Conservation (phyloP, 805 yeast species). For the Priceomyces fermenticarens region DNA sequence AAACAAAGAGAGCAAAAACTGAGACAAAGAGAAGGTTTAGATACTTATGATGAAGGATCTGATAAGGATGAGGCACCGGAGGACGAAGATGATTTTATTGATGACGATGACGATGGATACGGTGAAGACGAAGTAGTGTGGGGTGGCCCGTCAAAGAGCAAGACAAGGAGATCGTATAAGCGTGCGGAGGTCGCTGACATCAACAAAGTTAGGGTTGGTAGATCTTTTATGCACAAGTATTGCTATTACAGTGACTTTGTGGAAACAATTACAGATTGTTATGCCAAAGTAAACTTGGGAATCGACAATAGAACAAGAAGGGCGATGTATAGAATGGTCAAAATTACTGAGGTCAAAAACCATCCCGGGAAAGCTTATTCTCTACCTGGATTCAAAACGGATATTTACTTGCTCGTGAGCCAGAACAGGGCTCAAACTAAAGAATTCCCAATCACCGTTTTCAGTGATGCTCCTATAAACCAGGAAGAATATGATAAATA, state of each 20-base stretch:
- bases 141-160: slow-evolving; percentile 25
- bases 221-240: slow-evolving; percentile 69
- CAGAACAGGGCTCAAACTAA: slow-evolving; percentile 75
- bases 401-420: slow-evolving; percentile 64
- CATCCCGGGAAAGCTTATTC: slow-evolving; percentile 40
- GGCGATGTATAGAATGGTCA: slow-evolving; percentile 79
- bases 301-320: slow-evolving; percentile 56
- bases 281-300: slow-evolving; percentile 82
- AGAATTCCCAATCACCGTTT: slow-evolving; percentile 70
- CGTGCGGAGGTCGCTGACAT: slow-evolving; percentile 60
- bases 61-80: slow-evolving; percentile 43
- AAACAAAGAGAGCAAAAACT: slow-evolving; percentile 69
- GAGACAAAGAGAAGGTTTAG: slow-evolving; percentile 32
- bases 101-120: slow-evolving; percentile 31
- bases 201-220: slow-evolving; percentile 73
- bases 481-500: slow-evolving; percentile 74
- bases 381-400: slow-evolving; percentile 42
- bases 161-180: slow-evolving; percentile 25
- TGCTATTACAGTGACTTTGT: slow-evolving; percentile 82
- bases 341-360: slow-evolving; percentile 61
- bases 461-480: slow-evolving; percentile 75
- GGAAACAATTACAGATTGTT: slow-evolving; percentile 66
- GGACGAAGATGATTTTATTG: slow-evolving; percentile 44
- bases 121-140: slow-evolving; percentile 35
- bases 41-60: slow-evolving; percentile 37